Conservation (phyloP, 305 asterid genomes). For the Fraxinus sp. region DNA sequence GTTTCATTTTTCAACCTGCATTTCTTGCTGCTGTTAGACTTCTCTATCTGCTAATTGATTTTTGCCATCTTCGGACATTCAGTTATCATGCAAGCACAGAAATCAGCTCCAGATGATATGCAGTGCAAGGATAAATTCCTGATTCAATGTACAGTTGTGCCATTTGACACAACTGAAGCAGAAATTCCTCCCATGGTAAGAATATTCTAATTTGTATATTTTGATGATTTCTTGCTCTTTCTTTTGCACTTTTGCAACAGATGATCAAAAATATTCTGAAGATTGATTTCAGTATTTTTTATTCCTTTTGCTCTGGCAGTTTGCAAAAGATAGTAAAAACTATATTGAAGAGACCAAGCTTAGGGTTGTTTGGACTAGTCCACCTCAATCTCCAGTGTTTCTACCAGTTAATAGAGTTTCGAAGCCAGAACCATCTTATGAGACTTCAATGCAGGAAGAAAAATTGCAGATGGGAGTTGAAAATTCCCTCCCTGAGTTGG, state of each 20-base stretch:
- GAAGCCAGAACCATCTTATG: slow-evolving; percentile 52
- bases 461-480: slow-evolving; percentile 49
- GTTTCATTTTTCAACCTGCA: neutral
- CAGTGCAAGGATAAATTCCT: slow-evolving; percentile 85
- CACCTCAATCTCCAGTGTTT: slow-evolving; percentile 26
- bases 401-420: slow-evolving; percentile 51
- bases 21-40: neutral
- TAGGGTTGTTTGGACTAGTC: slow-evolving; percentile 58
- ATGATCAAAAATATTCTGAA: neutral
- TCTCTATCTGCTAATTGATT: neutral
- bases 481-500: slow-evolving; percentile 47
- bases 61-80: neutral
- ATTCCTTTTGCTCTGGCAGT: slow-evolving; percentile 42
- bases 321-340: slow-evolving; percentile 51
- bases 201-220: slow-evolving; percentile 26
- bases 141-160: slow-evolving; percentile 73
- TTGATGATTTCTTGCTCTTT: slow-evolving; percentile 6
- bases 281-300: neutral
- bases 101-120: slow-evolving; percentile 55
- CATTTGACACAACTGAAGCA: slow-evolving; percentile 71
- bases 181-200: slow-evolving; percentile 73
- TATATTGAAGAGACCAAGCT: slow-evolving; percentile 82
- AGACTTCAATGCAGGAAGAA: slow-evolving; percentile 34
- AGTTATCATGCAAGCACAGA: slow-evolving; percentile 92
- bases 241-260: neutral